Base-by-base conservation (phyloP, 2,329 filamentous ascomycete species). In the Dichotomopilus funicola region DNA sequence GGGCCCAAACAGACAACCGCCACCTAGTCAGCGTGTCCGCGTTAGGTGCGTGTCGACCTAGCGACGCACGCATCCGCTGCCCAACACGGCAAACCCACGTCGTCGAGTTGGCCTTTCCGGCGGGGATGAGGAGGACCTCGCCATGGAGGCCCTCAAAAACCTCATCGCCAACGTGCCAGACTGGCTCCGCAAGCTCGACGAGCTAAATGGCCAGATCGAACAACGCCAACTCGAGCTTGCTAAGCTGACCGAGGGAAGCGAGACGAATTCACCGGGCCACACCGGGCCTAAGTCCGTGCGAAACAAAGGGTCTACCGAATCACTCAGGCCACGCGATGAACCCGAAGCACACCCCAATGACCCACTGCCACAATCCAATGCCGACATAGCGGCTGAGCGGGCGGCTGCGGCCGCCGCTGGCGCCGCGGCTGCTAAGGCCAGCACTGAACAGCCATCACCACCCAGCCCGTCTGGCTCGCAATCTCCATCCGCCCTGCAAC, bases 211-310 rank as follows among this genome's bases (percentile, higher is more conserved):
- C 57, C 78, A 86, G 67, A 83, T 86, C 56, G 77, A 81, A 56
- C 73, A 78, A 64, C 81, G 83, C 56, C 83, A 86, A 71, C 70
- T 73, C 50, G 81, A 85, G 64, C 73, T 86, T 54, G 82, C 81
- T 38, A 58, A 59, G 47, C 47, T 67, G 33, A 62, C 64, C 47
- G 70, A 69, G 34, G 65, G 67, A 38, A 36, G 31, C 31, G 56
- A 53, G 44, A 35, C 53, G 13, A 36, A 40, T 8, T 54, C 51
- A 31, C 52, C 58, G 27, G 54, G 44, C 41, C 40, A 59, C 5
- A 11, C 40, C 31, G 33, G 55, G 13, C 19, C 59, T 41, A 73
- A 68, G 55, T 78, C 77, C 3, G 63, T 80, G 12, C 72, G 75
- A 54, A 78, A 79, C 59, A 73, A 73, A 52, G 78, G 78, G 47